Base-by-base conservation (phyloP, 2,329 filamentous ascomycete genomes). In the Calonectria ilicicola region DNA sequence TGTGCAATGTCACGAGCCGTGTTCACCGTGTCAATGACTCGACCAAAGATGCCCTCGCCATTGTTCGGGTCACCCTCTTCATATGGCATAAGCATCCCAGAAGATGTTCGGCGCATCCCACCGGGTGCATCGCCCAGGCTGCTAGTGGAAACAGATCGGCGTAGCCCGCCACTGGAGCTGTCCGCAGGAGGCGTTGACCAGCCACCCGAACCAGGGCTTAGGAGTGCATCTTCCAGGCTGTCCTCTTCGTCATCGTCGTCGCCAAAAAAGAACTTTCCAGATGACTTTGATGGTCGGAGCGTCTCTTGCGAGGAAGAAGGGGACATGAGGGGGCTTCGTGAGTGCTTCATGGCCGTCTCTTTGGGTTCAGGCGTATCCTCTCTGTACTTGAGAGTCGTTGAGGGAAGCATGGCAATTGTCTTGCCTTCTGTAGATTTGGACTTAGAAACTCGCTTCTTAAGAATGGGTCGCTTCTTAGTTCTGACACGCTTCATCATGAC, bases 21-120 rank as follows among this genome's bases (percentile, higher is more conserved):
- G 84, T 93, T 93, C 83, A 93, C 90, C 79, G 94, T 96, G 84
- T 97, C 94, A 81, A 96, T 91, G 63, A 97, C 92, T 79, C 93
- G 92, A 73, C 94, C 93, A 80, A 97, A 90, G 68, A 97, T 88
- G 58, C 93, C 93, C 65, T 89, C 87, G 79, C 86, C 90, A 73
- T 88, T 86, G 58, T 83, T 88, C 81, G 83, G 86, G 75, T 95
- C 94, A 72, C 91, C 91, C 77, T 95, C 93, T 77, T 95, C 94
- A 78, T 93, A 93, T 9, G 95, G 94, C 93, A 97, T 96, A 79
- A 98, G 93, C 94, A 98, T 97, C 77, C 95, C 95, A 46, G 95
- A 97, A 64, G 92, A 88, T 23, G 95, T 97, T 77, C 95, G 90
- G 74, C 93, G 91, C 87, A 97, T 92, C 65, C 92, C 92, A 21